These are phyloP conservation scores for Aspergillus ibericus DNA, from an alignment of 2,329 filamentous ascomycete genomes.

Conservation along the genomic window DNA sequence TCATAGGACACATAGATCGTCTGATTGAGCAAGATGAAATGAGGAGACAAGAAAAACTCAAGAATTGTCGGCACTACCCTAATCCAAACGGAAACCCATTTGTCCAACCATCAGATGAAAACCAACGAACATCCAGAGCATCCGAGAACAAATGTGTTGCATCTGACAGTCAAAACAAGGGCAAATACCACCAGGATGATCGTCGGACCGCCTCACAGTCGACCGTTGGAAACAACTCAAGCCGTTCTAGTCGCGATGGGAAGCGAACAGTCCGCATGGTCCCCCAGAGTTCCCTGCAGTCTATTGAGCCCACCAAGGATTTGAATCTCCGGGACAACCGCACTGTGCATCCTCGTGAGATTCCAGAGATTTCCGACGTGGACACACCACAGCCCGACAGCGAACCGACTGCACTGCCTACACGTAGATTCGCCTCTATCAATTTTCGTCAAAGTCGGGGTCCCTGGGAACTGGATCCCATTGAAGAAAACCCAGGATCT, in stretches of 20 bases:
- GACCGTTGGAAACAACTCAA: slow-evolving; percentile 5
- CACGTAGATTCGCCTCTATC: slow-evolving; percentile 14
- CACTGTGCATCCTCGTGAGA: background rate
- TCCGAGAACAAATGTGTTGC: slow-evolving; percentile 48
- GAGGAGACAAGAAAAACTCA: slow-evolving; percentile 3
- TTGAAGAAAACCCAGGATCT: slow-evolving; percentile 42
- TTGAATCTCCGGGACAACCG: slow-evolving; percentile 56
- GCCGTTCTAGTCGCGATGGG: slow-evolving; percentile 22
- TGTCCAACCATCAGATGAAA: slow-evolving; percentile 16
- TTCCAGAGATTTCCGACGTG: slow-evolving; percentile 6
- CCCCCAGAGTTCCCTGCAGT: slow-evolving; percentile 50
- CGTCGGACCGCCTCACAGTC: slow-evolving; percentile 9
- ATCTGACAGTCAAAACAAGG: background rate
- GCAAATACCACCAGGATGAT: slow-evolving; percentile 6
- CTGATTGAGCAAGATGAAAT: slow-evolving; percentile 50
- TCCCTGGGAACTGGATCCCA: slow-evolving; percentile 41
- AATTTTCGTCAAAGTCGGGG: slow-evolving; percentile 29
- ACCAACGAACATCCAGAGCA: slow-evolving; percentile 49
- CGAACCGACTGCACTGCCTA: background rate
- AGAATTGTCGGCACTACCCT: slow-evolving; percentile 8
- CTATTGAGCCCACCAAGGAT: slow-evolving; percentile 49
- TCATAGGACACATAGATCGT: slow-evolving; percentile 61
- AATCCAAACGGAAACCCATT: slow-evolving; percentile 20
- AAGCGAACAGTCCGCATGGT: slow-evolving; percentile 59
- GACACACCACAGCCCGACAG: slow-evolving; percentile 20